Base-by-base conservation (phyloP, 208 protist species). In the Crithidia expoeki region DNA sequence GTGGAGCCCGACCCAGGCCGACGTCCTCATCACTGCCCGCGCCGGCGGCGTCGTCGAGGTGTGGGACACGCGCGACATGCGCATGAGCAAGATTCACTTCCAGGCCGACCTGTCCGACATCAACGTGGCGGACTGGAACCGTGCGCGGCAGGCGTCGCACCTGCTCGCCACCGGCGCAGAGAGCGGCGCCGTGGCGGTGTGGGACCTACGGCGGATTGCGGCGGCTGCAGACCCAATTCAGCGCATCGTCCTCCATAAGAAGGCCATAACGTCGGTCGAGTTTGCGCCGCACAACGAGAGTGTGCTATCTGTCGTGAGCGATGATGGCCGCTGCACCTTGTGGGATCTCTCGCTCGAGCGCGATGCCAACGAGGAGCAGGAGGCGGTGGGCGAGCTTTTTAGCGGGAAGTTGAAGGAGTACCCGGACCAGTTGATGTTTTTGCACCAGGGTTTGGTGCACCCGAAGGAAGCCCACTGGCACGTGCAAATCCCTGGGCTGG, bases 381-480 rank as follows among this genome's bases (percentile, higher is more conserved):
- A 91, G 78, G 86, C 95, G 53, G 86, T 86, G 42, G 80, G 81
- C 2, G 90, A 95, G 70, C 75, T 90, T 1, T 94, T 95, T 42
- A 87, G 86, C 49, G 81, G 86, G 23, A 72, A 79, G 32, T 83
- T 95, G 40, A 86, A 89, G 21, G 84, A 85, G 53, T 87, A 97
- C 55, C 90, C 91, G n/a, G 89, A 94, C 64, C 98, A 99, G 86
- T 85, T 99, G 30, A 94, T 99, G 76, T 99, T 99, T 76, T 88
- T 99, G 61, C 98, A 99, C 79, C 90, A 98, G 81, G 98, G 98
- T 23, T 96, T 99, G 51, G 61, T 83, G 42, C 88, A 98, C 73
- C 85, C 98, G 50, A 99, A 99, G 92, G 98, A 99, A 85, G 88
- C 95, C 17, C 98, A 99, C 78, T 99, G 97, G 97, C 98, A 99